These are phyloP conservation scores for Calonectria fujianensis DNA, from an alignment of 2,329 filamentous ascomycete genomes.

Conservation along the genomic window DNA sequence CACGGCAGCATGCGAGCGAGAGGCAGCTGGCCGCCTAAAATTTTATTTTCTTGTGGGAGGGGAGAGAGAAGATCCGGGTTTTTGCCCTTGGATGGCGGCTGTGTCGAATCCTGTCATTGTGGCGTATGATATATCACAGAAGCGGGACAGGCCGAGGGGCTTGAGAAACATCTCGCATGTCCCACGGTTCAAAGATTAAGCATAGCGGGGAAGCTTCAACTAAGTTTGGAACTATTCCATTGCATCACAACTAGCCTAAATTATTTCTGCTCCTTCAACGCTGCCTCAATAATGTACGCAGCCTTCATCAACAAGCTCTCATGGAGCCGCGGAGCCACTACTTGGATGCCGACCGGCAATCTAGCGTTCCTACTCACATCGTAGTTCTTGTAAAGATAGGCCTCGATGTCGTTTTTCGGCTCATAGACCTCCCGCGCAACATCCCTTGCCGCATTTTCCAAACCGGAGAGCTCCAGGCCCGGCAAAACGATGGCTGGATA, in stretches of 20 bases:
- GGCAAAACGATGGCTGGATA: not conserved
- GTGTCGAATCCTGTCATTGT: too few species aligned
- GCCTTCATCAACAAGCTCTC: constrained; percentile 1
- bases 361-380: not conserved
- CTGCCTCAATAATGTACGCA: not conserved
- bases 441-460: not conserved
- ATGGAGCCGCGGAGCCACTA: not conserved
- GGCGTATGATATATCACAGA: too few species aligned
- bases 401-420: not conserved
- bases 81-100: not conserved
- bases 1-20: not conserved
- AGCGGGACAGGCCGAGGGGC: not conserved
- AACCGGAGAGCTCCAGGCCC: not conserved
- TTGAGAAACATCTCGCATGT: not conserved
- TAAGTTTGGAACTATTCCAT: too few species aligned
- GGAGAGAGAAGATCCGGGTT: not conserved
- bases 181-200: not conserved
- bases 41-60: not conserved
- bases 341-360: not conserved
- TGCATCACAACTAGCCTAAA: not conserved
- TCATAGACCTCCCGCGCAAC: not conserved
- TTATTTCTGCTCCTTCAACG: not conserved
- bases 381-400: not conserved
- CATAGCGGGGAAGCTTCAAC: not conserved
- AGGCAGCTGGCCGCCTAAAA: not conserved